Percentiles rank a stretch among this genome's conserved stretches.
These are phyloP conservation scores for Entamoeba invadens DNA, from an alignment of 208 protist species.

Conservation along the genomic window DNA sequence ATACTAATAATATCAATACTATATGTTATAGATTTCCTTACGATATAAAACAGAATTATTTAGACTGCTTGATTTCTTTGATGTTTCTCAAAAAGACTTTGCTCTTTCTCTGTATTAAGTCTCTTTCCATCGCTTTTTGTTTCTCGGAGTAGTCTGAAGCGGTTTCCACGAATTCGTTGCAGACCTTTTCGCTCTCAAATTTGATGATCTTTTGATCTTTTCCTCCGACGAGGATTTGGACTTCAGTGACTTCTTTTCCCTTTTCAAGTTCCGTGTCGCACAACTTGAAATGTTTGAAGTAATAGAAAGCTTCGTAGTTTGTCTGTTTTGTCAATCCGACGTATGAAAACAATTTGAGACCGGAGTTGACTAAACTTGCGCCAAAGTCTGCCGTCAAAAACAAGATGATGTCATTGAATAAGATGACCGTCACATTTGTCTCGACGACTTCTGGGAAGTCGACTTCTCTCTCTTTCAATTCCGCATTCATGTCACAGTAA, in stretches of 20 bases:
- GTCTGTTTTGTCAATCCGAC: background rate
- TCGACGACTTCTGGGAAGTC: background rate
- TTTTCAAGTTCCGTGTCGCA: background rate
- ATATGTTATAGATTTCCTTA: too few relatives aligned
- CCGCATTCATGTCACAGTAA: background rate
- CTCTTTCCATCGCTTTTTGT: background rate
- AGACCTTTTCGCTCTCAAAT: background rate
- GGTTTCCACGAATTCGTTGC: background rate
- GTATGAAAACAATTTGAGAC: background rate
- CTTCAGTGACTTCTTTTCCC: background rate
- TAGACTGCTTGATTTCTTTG: too few relatives aligned
- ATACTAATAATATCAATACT: too few relatives aligned
- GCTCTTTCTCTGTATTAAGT: background rate
- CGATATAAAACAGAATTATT: too few relatives aligned
- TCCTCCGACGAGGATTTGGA: background rate
- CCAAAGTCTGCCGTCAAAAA: background rate
- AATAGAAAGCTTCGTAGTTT: background rate
- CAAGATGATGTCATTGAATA: background rate
- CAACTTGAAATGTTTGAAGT: background rate
- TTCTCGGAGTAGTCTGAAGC: background rate
- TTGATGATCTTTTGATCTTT: background rate
- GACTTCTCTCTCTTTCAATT: background rate
- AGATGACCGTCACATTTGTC: background rate
- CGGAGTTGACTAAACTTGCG: background rate
- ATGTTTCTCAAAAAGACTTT: background rate